Evolutionary conservation across 2,329 filamentous ascomycete species (phyloP), one percentile per base, ranked within the genome.

Genomic region (Aspergillus fructus): DNA sequence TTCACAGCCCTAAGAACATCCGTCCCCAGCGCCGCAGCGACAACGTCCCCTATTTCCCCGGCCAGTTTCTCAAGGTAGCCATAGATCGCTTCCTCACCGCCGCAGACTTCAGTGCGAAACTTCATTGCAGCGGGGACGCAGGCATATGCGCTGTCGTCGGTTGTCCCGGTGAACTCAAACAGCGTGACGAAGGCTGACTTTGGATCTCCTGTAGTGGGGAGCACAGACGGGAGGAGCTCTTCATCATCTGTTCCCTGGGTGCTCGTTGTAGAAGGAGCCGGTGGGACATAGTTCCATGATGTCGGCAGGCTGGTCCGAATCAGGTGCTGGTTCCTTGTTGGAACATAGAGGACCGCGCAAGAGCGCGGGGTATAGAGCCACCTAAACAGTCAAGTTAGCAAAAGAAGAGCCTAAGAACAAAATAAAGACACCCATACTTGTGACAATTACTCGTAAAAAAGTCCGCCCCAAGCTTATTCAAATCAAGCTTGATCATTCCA

Each of bases 401-500:
- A 45, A 37, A 6, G 17, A 13, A 9, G 17, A 21, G 48, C 12
- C 30, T n/a, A 17, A 19, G 42, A 19, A 7, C 15, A 23, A 39
- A 12, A 24, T 37, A 17, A 40, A 24, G 17, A 5, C 34, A n/a
- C 0, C 53, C 65, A 52, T 69, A 76, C 74, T 96, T 96, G 78
- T 96, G 90, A 65, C 87, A 90, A 72, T 97, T 97, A 55, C 83
- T 88, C 13, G 93, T 83, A 68, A 96, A 90, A 76, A 96, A 97
- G 73, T 97, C 93, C 0, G 91, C 87, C 61, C 92, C 84, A 3
- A 92, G 76, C 4, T 75, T 72, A 0, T 70, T 62, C 13, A 97
- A 75, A 71, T 96, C 84, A 7, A 97, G 73, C 1, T 83, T 79
- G 7, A 96, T 81, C 74, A 94, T 89, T 2, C 93, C 93, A 23